Conservation (phyloP, 768 basidiomycete genomes). For the Xerocomus potaroensis region DNA sequence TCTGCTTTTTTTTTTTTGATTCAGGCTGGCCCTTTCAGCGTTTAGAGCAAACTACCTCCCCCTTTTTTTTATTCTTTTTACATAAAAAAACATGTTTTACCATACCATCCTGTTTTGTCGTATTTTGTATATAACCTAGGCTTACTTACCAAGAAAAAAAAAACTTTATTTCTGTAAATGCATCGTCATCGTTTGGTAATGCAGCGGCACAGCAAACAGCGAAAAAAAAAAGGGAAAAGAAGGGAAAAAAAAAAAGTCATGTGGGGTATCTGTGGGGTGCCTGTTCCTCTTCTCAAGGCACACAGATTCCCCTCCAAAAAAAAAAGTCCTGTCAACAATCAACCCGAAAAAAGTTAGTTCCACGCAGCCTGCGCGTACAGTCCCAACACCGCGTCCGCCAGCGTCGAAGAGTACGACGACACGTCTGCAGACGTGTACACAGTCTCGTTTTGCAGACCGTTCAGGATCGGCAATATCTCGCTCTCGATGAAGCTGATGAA, state of each 20-base stretch:
- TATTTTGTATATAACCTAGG: constrained; percentile 5
- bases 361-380: constrained; percentile 27
- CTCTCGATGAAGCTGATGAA: constrained; percentile 67
- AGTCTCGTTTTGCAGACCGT: constrained; percentile 46
- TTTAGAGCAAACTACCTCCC: neutral
- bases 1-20: neutral
- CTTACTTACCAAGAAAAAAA: no score
- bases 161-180: no score
- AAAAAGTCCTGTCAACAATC: no score
- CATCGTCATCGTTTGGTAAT: neutral
- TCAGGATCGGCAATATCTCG: constrained; percentile 51
- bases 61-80: constrained; percentile 15
- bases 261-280: no score
- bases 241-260: no score
- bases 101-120: neutral
- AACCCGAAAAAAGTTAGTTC: neutral
- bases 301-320: no score
- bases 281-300: no score
- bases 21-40: neutral
- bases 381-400: constrained; percentile 36
- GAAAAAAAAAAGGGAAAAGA: no score
- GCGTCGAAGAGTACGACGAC: constrained; percentile 46
- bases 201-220: no score
- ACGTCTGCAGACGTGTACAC: constrained; percentile 52
- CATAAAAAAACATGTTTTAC: constrained; percentile 5